Evolutionary conservation across 1,139 yeast genomes (phyloP), one percentile per base, ranked within the genome.

Genomic region (Protomyces macrosporus): DNA sequence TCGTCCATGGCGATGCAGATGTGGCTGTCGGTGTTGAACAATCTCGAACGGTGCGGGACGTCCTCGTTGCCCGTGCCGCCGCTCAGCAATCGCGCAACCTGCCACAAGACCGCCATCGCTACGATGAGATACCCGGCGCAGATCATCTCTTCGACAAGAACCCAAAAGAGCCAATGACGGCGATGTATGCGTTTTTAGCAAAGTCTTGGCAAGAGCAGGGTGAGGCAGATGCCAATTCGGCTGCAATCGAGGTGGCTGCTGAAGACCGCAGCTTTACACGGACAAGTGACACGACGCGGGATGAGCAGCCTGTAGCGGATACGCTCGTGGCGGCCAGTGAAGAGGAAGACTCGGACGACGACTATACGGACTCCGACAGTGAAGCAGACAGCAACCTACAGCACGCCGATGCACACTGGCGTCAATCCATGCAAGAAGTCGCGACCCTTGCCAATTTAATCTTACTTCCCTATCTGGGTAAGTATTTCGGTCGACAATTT

Each of bases 401-500:
- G 5, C 51, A 52, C n/a, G 62, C 62, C 7, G 56, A 58, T 14
- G 51, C 37, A 10, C 62, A 58, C 32, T 58, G 62, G 62, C 56
- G 50, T 6, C 52, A 45, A 42, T 50, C 42, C 10, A n/a, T 58
- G 16, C 62, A 58, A 32, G 62, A 58, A 42, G 10, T 58, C 36
- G 35, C 55, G 16, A 48, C 53, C 40, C 23, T 58, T 9, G 40
- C 53, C 34, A 58, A 58, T 23, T 23, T 58, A n/a, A 52, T 58
- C 34, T 52, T 58, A 14, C 53, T 58, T n/a, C 62, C 62, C 16
- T 35, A 51, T 42, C 52, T 55, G 4, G 62, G 62, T 12, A 58
- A 58, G n/a, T 58, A 58, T 56, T 58, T 58, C 52, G 62, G 62
- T 32, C 56, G 62, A 51, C 62, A 58, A 58, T 58, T 58, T 23